phyloP scores from a whole-genome alignment of 1,284 basidiomycete genomes.

The Moniliophthora roreri region DNA sequence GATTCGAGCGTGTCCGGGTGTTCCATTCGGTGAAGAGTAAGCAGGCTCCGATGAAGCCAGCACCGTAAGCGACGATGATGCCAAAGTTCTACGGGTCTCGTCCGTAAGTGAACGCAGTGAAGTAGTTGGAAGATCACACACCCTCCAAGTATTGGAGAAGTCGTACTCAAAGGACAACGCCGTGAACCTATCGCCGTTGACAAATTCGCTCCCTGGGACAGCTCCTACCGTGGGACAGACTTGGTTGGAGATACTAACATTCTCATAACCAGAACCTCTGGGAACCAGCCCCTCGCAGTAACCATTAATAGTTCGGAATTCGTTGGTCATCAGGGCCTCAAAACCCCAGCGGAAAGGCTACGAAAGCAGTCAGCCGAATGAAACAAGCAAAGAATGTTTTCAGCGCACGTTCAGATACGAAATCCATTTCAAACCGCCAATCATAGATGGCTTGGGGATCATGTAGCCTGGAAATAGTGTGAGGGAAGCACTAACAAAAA shows the following conservation, averaged over 20 bases:
- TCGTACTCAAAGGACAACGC: conserved; percentile 61
- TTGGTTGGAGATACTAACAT: conserved; percentile 50
- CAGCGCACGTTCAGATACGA: conserved; percentile 6
- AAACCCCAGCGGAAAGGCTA: conserved; percentile 48
- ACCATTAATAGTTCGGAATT: conserved; percentile 48
- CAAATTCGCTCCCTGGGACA: conserved; percentile 41
- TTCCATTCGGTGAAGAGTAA: conserved; percentile 54
- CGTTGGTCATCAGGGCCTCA: conserved; percentile 50
- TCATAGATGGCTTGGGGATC: conserved; percentile 28
- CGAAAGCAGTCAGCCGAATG: conserved; percentile 4
- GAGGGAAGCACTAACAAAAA: conserved; percentile 53
- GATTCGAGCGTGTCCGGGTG: conserved; percentile 30
- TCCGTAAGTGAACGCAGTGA: conserved; percentile 1
- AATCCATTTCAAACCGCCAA: conserved; percentile 2
- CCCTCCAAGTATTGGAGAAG: conserved; percentile 66
- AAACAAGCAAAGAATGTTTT: conserved; percentile 28
- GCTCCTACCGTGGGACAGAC: conserved; percentile 63
- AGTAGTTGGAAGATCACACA: conserved; percentile 31
- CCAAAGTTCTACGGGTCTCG: conserved; percentile 40
- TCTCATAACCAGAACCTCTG: conserved; percentile 49
- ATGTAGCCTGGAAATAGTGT: conserved; percentile 32
- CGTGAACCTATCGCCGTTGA: conserved; percentile 57
- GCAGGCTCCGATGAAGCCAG: conserved; percentile 45
- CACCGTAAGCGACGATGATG: conserved; percentile 52
- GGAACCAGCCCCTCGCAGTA: conserved; percentile 45